A percentile compares a stretch with the other conserved stretches of the same genome.
These are phyloP conservation scores for Trichophyton mentagrophytes DNA, from an alignment of 2,329 filamentous ascomycete species.

Conservation along the genomic window DNA sequence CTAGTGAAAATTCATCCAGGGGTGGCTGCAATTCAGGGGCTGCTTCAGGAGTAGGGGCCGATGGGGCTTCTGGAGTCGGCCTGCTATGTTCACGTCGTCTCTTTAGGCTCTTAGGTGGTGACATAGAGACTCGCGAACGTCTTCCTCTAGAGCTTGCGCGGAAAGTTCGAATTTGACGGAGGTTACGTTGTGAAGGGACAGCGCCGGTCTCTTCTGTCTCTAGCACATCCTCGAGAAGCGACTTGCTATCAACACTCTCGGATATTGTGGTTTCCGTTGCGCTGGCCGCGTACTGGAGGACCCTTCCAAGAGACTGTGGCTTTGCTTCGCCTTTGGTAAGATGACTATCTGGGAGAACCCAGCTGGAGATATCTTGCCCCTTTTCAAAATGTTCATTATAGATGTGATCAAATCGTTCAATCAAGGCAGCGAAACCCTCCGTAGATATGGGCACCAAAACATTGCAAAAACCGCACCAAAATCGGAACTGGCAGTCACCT, in stretches of 20 bases:
- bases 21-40: neutral
- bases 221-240: neutral
- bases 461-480: conserved; percentile 81
- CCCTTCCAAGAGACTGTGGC: neutral
- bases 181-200: neutral
- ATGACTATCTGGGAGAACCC: conserved; percentile 21
- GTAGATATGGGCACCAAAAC: conserved; percentile 41
- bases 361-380: conserved; percentile 24
- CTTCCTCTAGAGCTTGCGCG: neutral
- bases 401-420: conserved; percentile 59
- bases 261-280: neutral
- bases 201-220: neutral
- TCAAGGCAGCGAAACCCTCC: conserved; percentile 44
- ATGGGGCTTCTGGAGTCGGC: neutral
- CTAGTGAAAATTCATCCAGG: neutral
- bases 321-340: conserved; percentile 13
- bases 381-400: conserved; percentile 42
- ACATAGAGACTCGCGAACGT: neutral
- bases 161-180: neutral
- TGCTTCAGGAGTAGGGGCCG: neutral
- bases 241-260: neutral
- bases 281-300: neutral
- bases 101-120: neutral
- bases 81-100: neutral
- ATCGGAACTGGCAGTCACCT: conserved; percentile 50